A percentile compares a stretch with the other conserved stretches of the same genome.
phyloP scores from a whole-genome alignment of 1,284 basidiomycete species.

The Trichosporon sp. region DNA sequence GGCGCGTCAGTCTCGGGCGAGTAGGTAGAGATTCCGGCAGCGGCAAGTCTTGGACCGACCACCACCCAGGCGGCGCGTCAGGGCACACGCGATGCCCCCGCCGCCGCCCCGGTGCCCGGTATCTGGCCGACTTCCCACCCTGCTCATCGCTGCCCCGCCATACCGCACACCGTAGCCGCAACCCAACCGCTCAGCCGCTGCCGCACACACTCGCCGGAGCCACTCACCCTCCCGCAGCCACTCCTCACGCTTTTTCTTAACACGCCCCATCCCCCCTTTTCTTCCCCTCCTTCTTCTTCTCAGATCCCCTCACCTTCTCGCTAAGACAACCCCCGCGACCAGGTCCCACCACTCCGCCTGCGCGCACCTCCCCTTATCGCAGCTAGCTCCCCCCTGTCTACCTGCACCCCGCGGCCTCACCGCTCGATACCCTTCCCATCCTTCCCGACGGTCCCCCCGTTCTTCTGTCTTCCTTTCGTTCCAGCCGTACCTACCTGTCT shows the following conservation, averaged over 20 bases:
- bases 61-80: neutral
- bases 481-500: neutral
- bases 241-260: slow-evolving; percentile 3
- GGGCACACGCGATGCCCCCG: neutral
- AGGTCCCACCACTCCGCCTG: neutral
- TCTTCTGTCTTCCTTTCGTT: neutral
- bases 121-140: neutral
- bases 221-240: neutral
- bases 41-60: slow-evolving; percentile 1
- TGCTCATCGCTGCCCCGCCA: slow-evolving; percentile 1
- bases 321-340: neutral
- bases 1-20: neutral
- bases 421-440: neutral
- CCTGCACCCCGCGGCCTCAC: neutral
- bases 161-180: neutral
- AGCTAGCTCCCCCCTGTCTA: neutral
- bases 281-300: neutral
- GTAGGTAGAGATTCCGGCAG: slow-evolving; percentile 5
- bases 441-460: neutral
- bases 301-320: neutral
- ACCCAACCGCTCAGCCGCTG: neutral
- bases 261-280: neutral
- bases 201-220: neutral
- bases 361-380: neutral
- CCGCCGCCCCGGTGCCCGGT: neutral